Conservation (phyloP, 2,329 filamentous ascomycete species). For the Ophiostoma angusticollis region DNA sequence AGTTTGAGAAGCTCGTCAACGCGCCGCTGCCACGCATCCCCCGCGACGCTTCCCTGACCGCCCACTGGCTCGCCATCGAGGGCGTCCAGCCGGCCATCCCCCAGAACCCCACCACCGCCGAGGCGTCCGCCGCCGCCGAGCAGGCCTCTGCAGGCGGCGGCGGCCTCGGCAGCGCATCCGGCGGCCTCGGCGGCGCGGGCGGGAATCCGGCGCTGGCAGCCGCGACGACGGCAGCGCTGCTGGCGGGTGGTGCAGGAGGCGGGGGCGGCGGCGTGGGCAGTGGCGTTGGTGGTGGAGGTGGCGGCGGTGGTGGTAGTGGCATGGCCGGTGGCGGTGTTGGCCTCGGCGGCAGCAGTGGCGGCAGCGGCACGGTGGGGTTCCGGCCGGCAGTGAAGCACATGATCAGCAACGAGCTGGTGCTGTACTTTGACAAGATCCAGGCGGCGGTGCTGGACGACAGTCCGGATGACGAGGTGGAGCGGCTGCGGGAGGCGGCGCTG, state of each 20-base stretch:
- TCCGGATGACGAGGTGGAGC: conserved; percentile 60
- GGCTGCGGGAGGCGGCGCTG: conserved; percentile 70
- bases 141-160: conserved; percentile 50
- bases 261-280: background rate
- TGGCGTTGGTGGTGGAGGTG: conserved; percentile 48
- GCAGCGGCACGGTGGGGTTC: conserved; percentile 65
- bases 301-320: conserved; percentile 65
- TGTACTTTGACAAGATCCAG: conserved; percentile 95
- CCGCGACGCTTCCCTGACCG: conserved; percentile 82
- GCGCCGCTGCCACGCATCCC: conserved; percentile 90
- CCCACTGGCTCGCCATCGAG: conserved; percentile 95
- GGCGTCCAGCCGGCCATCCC: conserved; percentile 94
- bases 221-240: too few relatives aligned
- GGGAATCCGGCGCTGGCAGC: conserved; percentile 77
- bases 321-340: too few relatives aligned
- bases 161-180: background rate
- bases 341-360: too few relatives aligned
- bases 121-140: conserved; percentile 66
- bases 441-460: conserved; percentile 77
- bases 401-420: conserved; percentile 84
- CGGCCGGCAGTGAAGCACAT: conserved; percentile 93
- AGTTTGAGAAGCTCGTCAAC: conserved; percentile 98
- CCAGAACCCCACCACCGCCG: conserved; percentile 82
- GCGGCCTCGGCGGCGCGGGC: too few relatives aligned
- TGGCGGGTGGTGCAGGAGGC: conserved; percentile 21